Evolutionary conservation across 345 rosid species (phyloP), one percentile per base, ranked within the genome.

Genomic region (Erucastrum elatum): DNA sequence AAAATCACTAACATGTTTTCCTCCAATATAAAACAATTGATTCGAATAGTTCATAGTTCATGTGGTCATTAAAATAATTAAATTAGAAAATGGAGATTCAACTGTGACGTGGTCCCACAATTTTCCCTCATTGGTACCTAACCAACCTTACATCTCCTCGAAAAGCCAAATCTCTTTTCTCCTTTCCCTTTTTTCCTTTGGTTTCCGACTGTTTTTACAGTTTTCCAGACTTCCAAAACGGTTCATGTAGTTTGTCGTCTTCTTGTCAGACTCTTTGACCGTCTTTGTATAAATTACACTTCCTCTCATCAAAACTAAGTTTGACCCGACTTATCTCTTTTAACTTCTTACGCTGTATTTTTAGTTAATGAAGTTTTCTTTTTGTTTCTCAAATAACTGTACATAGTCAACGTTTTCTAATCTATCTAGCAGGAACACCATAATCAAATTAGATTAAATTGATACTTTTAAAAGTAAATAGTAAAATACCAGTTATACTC

Each of bases 241-340:
- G 72, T 72, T 72, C 39, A 37, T 56, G 55, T 25, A 41, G 3
- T 72, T 78, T 72, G 81, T 78, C 81, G 72, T 78, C 77, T 72
- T 72, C 81, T 66, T 72, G 81, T 72, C 81, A 72, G 81, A 72
- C 66, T 66, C 77, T 58, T 78, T 78, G 73, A 72, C 77, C 35
- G 73, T 72, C 77, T 77, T 71, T 30, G 39, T 10, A 2, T 11
- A 15, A 37, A 60, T 31, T 31, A 69, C 69, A 60, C 3, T 60
- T 7, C 41, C 70, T 75, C 80, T 21, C 53, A 63, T 69, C 74
- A 44, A 60, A 68, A 60, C 68, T 76, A 44, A n/a, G 80, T 77
- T 63, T 63, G 80, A 76, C 64, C 64, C 30, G 35, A 29, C 64
- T 70, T 62, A 69, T 69, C 12, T 29, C 4, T 44, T 66, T 33